Conservation (phyloP, 148 eudicot species). For the Nyssa sinensis region DNA sequence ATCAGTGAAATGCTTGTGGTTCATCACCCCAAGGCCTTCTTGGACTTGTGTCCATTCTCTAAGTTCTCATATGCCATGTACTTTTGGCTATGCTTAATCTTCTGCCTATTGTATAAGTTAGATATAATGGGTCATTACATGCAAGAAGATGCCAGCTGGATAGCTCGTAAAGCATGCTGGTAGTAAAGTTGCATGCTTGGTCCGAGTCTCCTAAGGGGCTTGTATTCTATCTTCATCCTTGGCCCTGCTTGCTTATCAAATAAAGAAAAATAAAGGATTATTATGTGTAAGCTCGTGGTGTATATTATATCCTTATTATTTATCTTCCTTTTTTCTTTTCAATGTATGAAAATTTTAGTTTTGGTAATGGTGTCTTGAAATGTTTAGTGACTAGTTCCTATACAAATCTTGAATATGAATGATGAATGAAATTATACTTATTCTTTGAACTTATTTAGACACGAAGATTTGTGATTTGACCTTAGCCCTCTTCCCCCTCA, state of each 20-base stretch:
- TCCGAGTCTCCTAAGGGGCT: too few relatives aligned
- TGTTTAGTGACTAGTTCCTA: not conserved
- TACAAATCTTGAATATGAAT: not conserved
- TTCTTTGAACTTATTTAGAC: not conserved
- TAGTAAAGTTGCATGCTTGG: too few relatives aligned
- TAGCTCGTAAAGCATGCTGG: too few relatives aligned
- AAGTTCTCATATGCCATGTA: not conserved
- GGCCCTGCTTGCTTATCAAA: too few relatives aligned
- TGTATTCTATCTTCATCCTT: too few relatives aligned
- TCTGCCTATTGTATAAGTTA: not conserved
- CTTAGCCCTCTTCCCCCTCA: not conserved
- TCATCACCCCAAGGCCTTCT: not conserved
- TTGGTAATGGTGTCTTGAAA: not conserved
- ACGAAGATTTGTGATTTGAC: not conserved
- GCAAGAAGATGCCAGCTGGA: too few relatives aligned
- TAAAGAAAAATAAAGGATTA: too few relatives aligned
- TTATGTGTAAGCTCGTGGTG: not conserved
- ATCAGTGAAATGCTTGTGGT: not conserved
- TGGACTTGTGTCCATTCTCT: not conserved
- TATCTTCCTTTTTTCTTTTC: not conserved
- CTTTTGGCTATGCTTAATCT: constrained; percentile 1
- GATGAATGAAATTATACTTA: not conserved
- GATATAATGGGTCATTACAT: not conserved
- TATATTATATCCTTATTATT: not conserved
- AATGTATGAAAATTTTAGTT: not conserved